Percentiles rank a stretch among this genome's conserved stretches.
These are phyloP conservation scores for Eudorina sp. DNA, from an alignment of 139 green algal species.

Conservation along the genomic window DNA sequence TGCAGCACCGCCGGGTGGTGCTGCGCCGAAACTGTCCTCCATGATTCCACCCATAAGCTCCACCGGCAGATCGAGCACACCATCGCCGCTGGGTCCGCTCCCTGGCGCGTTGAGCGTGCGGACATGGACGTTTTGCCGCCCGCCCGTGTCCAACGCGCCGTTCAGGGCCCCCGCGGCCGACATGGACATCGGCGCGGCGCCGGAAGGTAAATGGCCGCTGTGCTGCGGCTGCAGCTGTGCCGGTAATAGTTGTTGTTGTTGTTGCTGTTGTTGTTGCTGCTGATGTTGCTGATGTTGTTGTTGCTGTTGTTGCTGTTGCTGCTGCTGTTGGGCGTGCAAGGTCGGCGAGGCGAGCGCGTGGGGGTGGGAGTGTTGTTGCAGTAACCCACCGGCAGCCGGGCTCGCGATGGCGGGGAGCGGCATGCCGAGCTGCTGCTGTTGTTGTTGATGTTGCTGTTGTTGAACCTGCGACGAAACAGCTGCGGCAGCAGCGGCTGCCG, in stretches of 20 bases:
- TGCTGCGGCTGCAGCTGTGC: neutral
- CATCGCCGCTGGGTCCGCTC: neutral
- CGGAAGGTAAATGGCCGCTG: neutral
- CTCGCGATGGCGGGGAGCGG: neutral
- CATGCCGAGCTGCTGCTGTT: neutral
- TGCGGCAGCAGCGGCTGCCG: too few relatives aligned
- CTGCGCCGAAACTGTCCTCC: conserved; percentile 6
- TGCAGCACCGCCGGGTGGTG: neutral
- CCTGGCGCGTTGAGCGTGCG: neutral
- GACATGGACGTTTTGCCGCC: neutral
- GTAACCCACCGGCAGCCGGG: too few relatives aligned
- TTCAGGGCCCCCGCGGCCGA: neutral
- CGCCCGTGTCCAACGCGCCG: neutral
- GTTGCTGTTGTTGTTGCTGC: conserved; percentile 13
- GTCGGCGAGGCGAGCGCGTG: too few relatives aligned
- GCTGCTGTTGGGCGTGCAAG: neutral
- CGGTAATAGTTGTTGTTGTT: neutral
- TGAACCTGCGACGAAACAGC: neutral
- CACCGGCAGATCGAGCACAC: neutral
- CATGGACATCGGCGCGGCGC: neutral
- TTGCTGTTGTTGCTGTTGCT: conserved; percentile 2
- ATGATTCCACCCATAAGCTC: neutral
- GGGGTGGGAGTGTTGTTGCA: too few relatives aligned
- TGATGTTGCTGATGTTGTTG: conserved; percentile 15
- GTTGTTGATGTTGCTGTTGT: neutral